Conservation (phyloP, 768 basidiomycete genomes). For the Pholiota conissans region DNA sequence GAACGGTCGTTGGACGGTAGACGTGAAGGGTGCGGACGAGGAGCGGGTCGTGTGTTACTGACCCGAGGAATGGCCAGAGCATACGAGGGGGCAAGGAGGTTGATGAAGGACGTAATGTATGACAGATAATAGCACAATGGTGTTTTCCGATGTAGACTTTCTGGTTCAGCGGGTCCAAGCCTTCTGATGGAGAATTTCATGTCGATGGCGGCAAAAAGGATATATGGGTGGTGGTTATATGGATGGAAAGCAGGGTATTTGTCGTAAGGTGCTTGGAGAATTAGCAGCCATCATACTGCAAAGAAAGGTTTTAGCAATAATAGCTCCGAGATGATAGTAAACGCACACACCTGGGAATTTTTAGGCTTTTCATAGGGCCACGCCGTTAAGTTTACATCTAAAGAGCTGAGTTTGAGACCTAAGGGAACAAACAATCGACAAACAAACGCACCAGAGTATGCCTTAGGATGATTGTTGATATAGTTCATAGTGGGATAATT, state of each 20-base stretch:
- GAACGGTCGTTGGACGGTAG: background rate
- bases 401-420: background rate
- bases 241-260: background rate
- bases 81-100: background rate
- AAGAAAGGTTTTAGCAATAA: background rate
- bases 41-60: background rate
- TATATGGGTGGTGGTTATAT: conserved; percentile 1
- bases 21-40: background rate
- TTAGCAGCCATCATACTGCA: conserved; percentile 7
- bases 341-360: conserved; percentile 25
- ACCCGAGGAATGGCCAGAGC: background rate
- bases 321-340: background rate
- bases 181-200: background rate
- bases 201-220: background rate
- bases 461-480: conserved; percentile 52
- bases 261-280: background rate
- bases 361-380: conserved; percentile 44
- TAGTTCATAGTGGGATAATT: conserved; percentile 68
- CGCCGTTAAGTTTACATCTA: conserved; percentile 42
- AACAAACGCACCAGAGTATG: conserved; percentile 55
- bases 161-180: background rate
- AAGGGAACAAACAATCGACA: background rate
- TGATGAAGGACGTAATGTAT: background rate
- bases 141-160: background rate
- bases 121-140: background rate